Evolutionary conservation across 1,284 basidiomycete species (phyloP).

Genomic region (Cryptococcus sp.): DNA sequence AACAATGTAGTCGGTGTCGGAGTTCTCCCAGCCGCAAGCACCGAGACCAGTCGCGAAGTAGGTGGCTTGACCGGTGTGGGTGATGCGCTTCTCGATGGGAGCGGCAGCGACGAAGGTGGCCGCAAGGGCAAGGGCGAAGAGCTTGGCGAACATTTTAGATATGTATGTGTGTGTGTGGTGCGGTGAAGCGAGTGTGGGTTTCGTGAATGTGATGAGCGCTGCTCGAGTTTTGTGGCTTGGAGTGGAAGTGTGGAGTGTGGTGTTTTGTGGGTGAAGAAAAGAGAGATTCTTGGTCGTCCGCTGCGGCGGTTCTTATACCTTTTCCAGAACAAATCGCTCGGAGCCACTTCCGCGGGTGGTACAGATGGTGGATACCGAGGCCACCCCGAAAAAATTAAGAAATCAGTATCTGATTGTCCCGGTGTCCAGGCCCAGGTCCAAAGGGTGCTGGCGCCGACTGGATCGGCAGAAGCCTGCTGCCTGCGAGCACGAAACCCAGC

Average conservation of each 20-base stretch:
- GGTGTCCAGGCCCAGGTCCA: no score
- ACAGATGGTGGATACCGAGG: no score
- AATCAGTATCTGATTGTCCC: no score
- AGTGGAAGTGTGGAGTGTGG: neutral
- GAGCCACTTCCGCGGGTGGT: no score
- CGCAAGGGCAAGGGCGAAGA: constrained; percentile 28
- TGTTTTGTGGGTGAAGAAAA: constrained; percentile 2
- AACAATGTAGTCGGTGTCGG: constrained; percentile 39
- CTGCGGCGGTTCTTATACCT: no score
- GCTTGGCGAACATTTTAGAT: constrained; percentile 29
- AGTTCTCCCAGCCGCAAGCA: constrained; percentile 38
- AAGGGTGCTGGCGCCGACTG: no score
- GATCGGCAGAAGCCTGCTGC: no score
- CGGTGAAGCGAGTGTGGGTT: constrained; percentile 1
- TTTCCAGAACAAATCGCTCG: no score
- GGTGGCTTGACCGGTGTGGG: constrained; percentile 35
- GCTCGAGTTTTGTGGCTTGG: constrained; percentile 4
- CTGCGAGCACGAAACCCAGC: no score
- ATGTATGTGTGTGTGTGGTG: neutral
- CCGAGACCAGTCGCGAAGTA: constrained; percentile 43
- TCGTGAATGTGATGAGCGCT: constrained; percentile 6
- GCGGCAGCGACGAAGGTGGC: constrained; percentile 30
- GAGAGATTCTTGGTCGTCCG: no score
- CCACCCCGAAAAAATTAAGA: no score
- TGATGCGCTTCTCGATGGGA: constrained; percentile 23